phyloP scores from a whole-genome alignment of 495 filamentous ascomycete genomes.

The Tuber calosporum region DNA sequence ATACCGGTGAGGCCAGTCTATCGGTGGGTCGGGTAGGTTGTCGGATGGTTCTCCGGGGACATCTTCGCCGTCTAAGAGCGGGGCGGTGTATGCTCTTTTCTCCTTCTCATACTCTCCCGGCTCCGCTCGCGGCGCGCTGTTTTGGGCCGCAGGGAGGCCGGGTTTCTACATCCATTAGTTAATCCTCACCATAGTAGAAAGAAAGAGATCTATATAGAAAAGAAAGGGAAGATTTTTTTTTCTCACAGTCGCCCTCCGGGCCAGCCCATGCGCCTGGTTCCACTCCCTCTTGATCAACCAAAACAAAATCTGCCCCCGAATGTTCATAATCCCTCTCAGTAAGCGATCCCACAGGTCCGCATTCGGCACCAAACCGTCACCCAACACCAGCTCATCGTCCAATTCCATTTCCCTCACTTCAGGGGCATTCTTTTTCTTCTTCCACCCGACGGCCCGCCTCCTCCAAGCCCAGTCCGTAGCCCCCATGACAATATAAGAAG shows the following conservation, averaged over 20 bases:
- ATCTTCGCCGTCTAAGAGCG: not conserved
- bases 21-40: not conserved
- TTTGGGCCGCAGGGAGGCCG: not conserved
- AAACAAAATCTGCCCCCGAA: not conserved
- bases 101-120: not conserved
- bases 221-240: not conserved
- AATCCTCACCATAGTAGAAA: not conserved
- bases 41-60: not conserved
- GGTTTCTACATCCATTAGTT: not conserved
- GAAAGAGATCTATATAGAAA: not conserved
- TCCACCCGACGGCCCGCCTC: not conserved
- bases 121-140: not conserved
- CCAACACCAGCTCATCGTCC: not conserved
- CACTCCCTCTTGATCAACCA: not conserved
- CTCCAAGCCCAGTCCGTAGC: not conserved
- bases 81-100: not conserved
- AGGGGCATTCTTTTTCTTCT: not conserved
- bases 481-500: not conserved
- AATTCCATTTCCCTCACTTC: not conserved
- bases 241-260: not conserved
- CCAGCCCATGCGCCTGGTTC: not conserved
- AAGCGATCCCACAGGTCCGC: not conserved
- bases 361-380: not conserved
- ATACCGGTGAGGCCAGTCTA: not conserved
- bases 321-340: not conserved